Conservation (phyloP, 345 rosid genomes). For the Lepidium sativum region DNA sequence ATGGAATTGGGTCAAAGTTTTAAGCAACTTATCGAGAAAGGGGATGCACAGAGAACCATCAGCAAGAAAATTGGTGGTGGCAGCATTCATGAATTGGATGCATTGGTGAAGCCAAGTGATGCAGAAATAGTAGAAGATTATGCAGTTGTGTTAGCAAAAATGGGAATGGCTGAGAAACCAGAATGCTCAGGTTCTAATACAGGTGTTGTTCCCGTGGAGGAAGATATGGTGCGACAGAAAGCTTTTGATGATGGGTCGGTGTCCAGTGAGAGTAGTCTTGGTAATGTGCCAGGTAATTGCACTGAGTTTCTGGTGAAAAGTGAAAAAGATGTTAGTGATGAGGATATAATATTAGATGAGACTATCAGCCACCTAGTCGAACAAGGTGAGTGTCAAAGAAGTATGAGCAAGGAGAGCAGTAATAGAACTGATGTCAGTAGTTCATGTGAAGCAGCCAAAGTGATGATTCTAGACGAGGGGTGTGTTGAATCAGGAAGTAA, state of each 20-base stretch:
- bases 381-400: constrained; percentile 7
- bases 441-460: background rate
- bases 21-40: background rate
- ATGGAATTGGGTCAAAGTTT: background rate
- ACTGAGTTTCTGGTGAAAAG: constrained; percentile 7
- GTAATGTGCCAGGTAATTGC: background rate
- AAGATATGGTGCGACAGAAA: background rate
- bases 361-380: constrained; percentile 11
- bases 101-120: background rate
- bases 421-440: background rate
- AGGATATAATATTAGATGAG: constrained; percentile 2
- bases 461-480: background rate
- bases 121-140: constrained; percentile 17
- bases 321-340: constrained; percentile 4
- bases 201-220: background rate
- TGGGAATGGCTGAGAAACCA: background rate
- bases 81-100: background rate
- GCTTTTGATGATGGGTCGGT: background rate
- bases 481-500: background rate
- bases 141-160: constrained; percentile 3
- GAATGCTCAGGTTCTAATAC: background rate
- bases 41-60: background rate
- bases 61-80: background rate
- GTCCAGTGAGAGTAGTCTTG: constrained; percentile 7
- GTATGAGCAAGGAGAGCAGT: background rate